Conservation (phyloP, 2,329 filamentous ascomycete species). For the Myriosclerotinia scirpicola region DNA sequence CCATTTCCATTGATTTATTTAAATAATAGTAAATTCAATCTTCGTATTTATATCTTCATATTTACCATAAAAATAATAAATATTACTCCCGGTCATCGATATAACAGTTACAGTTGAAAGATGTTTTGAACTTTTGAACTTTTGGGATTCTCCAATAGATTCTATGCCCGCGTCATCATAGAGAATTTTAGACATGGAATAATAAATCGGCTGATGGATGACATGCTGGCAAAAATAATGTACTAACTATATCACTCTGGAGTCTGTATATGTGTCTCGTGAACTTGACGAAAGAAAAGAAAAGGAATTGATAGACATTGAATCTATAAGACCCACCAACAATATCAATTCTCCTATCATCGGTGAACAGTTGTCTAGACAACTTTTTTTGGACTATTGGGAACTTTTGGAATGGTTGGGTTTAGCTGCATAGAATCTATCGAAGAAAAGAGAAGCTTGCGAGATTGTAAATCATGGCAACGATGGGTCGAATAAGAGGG, state of each 20-base stretch:
- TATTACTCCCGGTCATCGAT: too few species aligned
- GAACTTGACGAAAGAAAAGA: background rate
- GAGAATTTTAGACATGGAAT: background rate
- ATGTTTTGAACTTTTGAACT: too few species aligned
- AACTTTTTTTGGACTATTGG: background rate
- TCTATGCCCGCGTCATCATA: background rate
- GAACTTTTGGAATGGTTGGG: background rate
- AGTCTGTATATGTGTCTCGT: too few species aligned
- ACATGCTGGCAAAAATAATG: constrained; percentile 4
- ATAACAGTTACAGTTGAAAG: too few species aligned
- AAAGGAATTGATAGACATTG: background rate
- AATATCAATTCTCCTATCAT: constrained; percentile 16
- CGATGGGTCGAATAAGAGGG: background rate
- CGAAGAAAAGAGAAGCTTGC: background rate
- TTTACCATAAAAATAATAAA: too few species aligned
- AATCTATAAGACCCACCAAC: background rate
- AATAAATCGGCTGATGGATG: background rate
- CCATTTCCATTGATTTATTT: too few species aligned
- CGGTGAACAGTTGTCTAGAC: constrained; percentile 23
- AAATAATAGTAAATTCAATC: too few species aligned
- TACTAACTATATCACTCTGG: too few species aligned
- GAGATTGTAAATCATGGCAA: background rate
- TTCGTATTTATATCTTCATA: too few species aligned
- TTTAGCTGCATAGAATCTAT: background rate
- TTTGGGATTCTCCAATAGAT: background rate